Percentiles rank a stretch among this genome's conserved stretches.
Conservation (phyloP, 495 filamentous ascomycete genomes). For the Chaetomium cochliodes region DNA sequence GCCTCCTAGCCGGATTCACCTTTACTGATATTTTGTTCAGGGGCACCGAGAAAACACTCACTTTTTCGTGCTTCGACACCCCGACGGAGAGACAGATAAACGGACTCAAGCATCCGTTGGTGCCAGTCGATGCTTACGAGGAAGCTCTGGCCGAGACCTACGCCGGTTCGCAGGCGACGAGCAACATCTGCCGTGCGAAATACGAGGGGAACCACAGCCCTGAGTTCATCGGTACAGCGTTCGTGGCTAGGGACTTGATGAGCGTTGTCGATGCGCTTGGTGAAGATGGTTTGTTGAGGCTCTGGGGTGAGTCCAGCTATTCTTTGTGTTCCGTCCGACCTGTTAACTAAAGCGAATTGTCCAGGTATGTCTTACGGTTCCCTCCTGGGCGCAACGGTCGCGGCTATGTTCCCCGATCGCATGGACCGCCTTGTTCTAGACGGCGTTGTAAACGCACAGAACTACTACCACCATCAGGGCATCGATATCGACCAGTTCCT, state of each 20-base stretch:
- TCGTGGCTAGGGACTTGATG: constrained; percentile 46
- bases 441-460: constrained; percentile 37
- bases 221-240: constrained; percentile 40
- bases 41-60: constrained; percentile 41
- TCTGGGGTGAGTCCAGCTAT: constrained; percentile 41
- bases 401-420: constrained; percentile 42
- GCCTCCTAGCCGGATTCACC: background rate
- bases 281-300: constrained; percentile 47
- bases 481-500: constrained; percentile 15
- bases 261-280: constrained; percentile 43
- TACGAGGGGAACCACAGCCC: constrained; percentile 25
- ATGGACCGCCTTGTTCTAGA: constrained; percentile 40
- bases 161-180: constrained; percentile 7
- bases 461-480: constrained; percentile 32
- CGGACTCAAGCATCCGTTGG: background rate
- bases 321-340: background rate
- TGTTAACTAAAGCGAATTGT: background rate
- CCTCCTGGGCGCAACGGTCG: constrained; percentile 51
- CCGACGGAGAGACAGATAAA: constrained; percentile 1
- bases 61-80: constrained; percentile 39
- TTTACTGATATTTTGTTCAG: constrained; percentile 21
- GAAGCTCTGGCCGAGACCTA: background rate
- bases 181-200: constrained; percentile 21
- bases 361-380: constrained; percentile 61
- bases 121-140: constrained; percentile 7